These are phyloP conservation scores for Huntiella bhutanensis DNA, from an alignment of 2,329 filamentous ascomycete species.

Conservation along the genomic window DNA sequence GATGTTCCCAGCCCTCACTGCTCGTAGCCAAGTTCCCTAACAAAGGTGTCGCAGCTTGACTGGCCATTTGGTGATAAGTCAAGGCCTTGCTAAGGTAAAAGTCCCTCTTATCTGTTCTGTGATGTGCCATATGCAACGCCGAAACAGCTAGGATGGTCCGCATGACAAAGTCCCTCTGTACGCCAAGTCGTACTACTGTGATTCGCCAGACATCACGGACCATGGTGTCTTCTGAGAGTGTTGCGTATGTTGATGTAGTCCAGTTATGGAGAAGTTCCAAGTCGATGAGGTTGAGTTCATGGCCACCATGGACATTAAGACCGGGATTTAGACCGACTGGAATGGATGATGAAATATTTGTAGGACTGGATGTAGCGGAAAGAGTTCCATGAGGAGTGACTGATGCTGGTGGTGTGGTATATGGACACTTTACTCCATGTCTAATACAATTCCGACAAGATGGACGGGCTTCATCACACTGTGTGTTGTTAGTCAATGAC, in stretches of 20 bases:
- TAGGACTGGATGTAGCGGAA: background rate
- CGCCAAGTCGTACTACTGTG: slow-evolving; percentile 27
- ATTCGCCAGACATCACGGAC: slow-evolving; percentile 28
- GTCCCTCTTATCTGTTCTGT: slow-evolving; percentile 7
- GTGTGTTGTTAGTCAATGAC: background rate
- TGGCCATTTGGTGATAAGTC: slow-evolving; percentile 17
- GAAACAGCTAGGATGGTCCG: slow-evolving; percentile 29
- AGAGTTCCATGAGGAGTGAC: slow-evolving; percentile 4
- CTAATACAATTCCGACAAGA: slow-evolving; percentile 16
- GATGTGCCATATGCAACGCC: slow-evolving; percentile 27
- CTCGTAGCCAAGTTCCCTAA: slow-evolving; percentile 14
- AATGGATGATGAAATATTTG: background rate
- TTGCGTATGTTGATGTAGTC: slow-evolving; percentile 28
- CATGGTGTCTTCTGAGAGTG: slow-evolving; percentile 20
- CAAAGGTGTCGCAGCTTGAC: slow-evolving; percentile 15
- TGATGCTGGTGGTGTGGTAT: slow-evolving; percentile 8
- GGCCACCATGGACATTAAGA: slow-evolving; percentile 7
- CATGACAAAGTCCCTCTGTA: slow-evolving; percentile 28
- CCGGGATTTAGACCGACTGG: slow-evolving; percentile 1
- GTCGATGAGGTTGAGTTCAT: slow-evolving; percentile 22
- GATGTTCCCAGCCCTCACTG: slow-evolving; percentile 14
- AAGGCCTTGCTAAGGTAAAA: slow-evolving; percentile 12
- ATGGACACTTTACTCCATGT: slow-evolving; percentile 15
- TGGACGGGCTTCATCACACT: slow-evolving; percentile 17
- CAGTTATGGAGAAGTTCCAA: slow-evolving; percentile 36